phyloP scores from a whole-genome alignment of 306 rosid genomes.

The Casuarina cunninghamiana region DNA sequence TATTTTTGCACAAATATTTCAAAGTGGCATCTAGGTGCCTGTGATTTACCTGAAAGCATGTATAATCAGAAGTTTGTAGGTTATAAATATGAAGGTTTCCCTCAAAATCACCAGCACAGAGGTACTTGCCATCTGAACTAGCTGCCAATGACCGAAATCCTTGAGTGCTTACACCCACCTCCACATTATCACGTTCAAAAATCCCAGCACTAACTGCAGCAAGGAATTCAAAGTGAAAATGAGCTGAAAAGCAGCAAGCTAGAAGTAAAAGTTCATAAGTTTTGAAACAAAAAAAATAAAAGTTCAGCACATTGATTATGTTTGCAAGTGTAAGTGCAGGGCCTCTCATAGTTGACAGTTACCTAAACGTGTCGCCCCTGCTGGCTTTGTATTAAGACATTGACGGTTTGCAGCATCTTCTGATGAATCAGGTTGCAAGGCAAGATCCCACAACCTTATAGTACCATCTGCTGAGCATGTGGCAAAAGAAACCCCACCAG shows the following conservation, averaged over 20 bases:
- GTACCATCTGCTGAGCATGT: slow-evolving; percentile 83
- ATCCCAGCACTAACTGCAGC: slow-evolving; percentile 63
- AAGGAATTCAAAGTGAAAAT: slow-evolving; percentile 27
- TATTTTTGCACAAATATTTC: slow-evolving; percentile 21
- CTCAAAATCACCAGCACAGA: slow-evolving; percentile 71
- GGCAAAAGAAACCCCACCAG: slow-evolving; percentile 76
- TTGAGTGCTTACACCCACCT: slow-evolving; percentile 45
- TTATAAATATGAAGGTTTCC: slow-evolving; percentile 76
- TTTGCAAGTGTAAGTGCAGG: slow-evolving; percentile 7
- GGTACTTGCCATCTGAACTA: slow-evolving; percentile 79
- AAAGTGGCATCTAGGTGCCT: slow-evolving; percentile 18
- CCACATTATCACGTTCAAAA: slow-evolving; percentile 63
- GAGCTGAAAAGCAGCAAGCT: slow-evolving; percentile 24
- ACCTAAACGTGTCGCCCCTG: slow-evolving; percentile 56
- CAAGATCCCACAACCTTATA: slow-evolving; percentile 81
- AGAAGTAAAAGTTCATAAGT: slow-evolving; percentile 8
- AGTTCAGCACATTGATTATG: slow-evolving; percentile 2
- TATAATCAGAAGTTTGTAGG: slow-evolving; percentile 62
- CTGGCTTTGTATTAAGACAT: slow-evolving; percentile 34
- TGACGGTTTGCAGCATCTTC: slow-evolving; percentile 33
- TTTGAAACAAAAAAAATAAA: slow-evolving; percentile 13
- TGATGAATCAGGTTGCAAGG: slow-evolving; percentile 48
- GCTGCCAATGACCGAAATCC: slow-evolving; percentile 72
- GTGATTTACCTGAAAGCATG: slow-evolving; percentile 58
- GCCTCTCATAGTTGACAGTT: slow-evolving; percentile 14